These are phyloP conservation scores for Glebionis coronaria DNA, from an alignment of 129 eudicot species.

Conservation along the genomic window DNA sequence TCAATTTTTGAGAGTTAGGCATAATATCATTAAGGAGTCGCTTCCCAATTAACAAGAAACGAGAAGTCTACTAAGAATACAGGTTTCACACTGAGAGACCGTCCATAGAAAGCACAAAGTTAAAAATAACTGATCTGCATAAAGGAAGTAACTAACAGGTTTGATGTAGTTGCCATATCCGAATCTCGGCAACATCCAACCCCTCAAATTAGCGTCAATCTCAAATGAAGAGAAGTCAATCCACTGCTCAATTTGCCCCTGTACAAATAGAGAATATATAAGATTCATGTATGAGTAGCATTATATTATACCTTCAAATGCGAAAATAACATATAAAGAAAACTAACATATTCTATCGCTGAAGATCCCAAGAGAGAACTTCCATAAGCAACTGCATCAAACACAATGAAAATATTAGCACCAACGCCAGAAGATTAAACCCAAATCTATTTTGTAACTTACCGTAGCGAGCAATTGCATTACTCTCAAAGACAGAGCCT, in stretches of 20 bases:
- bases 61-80: too few species aligned
- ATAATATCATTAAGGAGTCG: too few species aligned
- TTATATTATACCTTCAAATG: not conserved
- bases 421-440: not conserved
- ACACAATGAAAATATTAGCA: conserved; percentile 14
- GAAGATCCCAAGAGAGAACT: conserved; percentile 71
- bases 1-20: too few species aligned
- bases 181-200: conserved; percentile 45
- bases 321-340: not conserved
- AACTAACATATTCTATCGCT: conserved; percentile 62
- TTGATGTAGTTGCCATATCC: conserved; percentile 37
- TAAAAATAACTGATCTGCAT: too few species aligned
- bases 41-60: too few species aligned
- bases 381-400: conserved; percentile 51
- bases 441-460: conserved; percentile 12
- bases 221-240: conserved; percentile 57
- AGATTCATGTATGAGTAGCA: not conserved
- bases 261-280: not conserved
- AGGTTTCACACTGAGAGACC: too few species aligned
- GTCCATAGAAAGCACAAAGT: too few species aligned
- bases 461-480: conserved; percentile 96
- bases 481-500: conserved; percentile 83
- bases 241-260: conserved; percentile 80
- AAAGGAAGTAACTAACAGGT: conserved; percentile 30
- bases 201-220: conserved; percentile 39